Base-by-base conservation (phyloP, 176 grass and related monocot species). In the Tillandsia leiboldiana region DNA sequence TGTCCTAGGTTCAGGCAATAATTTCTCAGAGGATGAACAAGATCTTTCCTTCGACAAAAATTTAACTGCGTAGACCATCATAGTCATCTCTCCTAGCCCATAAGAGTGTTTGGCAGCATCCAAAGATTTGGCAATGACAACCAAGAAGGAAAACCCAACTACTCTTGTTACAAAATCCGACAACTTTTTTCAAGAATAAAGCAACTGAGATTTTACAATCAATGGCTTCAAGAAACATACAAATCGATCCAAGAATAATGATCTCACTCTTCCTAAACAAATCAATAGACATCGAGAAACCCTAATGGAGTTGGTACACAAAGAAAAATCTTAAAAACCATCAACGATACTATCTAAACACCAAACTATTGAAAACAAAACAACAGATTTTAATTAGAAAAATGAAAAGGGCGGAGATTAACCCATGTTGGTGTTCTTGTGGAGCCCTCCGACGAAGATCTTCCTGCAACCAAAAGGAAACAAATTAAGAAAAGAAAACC, bases 391-490 rank as follows among this genome's bases (percentile, higher is more conserved):
- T 64, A 12, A 57, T 20, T 9, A 51, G 27, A 8, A 54, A n/a
- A 73, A 47, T 70, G 12, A 76, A 27, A 48, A 22, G 50, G 11
- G n/a, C 71, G 12, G 6, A 48, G 28, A 59, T 22, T 7, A 80
- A 97, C 94, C 78, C 23, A 81, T 75, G 10, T 73, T 87, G 29
- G 86, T 87, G 64, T 90, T 84, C 64, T 84, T 86, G 23, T 89
- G 76, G 13, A 97, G 86, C 14, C 94, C 94, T 4, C 94, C 94
- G 66, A 97, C 76, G 75, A 97, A 97, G 54, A 92, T 97, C 72
- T 97, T 97, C 68, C 94, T 97, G 85, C 62, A 15, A 54, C 54
- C 13, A 64, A 75, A 74, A 80, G 29, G 9, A 18, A 79, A 58
- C 59, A 20, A 61, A 61, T 61, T 23, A 61, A 23, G 53, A 29